Conservation (phyloP, 1,284 basidiomycete species). For the Boletus hoseneyae region DNA sequence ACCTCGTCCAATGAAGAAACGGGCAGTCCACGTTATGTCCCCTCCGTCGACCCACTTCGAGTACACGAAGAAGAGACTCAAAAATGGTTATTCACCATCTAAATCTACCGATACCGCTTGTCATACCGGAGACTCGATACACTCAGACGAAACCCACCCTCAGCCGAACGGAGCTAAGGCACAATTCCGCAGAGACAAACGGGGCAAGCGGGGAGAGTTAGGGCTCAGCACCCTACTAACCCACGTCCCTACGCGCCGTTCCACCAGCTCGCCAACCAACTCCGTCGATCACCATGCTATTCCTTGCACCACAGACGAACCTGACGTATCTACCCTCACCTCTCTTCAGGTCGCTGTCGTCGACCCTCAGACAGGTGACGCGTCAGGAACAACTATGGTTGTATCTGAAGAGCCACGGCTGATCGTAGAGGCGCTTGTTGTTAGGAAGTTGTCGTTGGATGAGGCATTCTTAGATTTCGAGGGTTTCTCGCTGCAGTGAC, state of each 20-base stretch:
- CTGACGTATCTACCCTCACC: constrained; percentile 28
- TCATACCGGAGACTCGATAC: neutral
- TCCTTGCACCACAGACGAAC: constrained; percentile 12
- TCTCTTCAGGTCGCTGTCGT: constrained; percentile 32
- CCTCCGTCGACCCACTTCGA: constrained; percentile 10
- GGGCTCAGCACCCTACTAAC: constrained; percentile 32
- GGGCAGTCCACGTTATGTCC: constrained; percentile 22
- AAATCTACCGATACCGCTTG: neutral
- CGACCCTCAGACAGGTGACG: constrained; percentile 10
- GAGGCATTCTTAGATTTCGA: constrained; percentile 74
- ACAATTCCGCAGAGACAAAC: constrained; percentile 42
- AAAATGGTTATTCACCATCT: constrained; percentile 11
- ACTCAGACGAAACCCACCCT: neutral
- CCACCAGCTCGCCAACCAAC: constrained; percentile 2
- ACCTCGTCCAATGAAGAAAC: constrained; percentile 58
- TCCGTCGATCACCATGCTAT: constrained; percentile 15
- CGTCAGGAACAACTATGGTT: neutral
- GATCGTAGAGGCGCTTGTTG: constrained; percentile 77
- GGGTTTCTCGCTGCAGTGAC: constrained; percentile 51
- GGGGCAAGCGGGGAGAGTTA: constrained; percentile 48
- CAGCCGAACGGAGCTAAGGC: constrained; percentile 33
- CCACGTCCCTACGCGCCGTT: constrained; percentile 15
- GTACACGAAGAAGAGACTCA: constrained; percentile 11
- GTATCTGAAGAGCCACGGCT: constrained; percentile 41
- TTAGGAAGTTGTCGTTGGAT: constrained; percentile 67